These are phyloP conservation scores for Podospora appendiculata DNA, from an alignment of 495 filamentous ascomycete genomes.

Conservation along the genomic window DNA sequence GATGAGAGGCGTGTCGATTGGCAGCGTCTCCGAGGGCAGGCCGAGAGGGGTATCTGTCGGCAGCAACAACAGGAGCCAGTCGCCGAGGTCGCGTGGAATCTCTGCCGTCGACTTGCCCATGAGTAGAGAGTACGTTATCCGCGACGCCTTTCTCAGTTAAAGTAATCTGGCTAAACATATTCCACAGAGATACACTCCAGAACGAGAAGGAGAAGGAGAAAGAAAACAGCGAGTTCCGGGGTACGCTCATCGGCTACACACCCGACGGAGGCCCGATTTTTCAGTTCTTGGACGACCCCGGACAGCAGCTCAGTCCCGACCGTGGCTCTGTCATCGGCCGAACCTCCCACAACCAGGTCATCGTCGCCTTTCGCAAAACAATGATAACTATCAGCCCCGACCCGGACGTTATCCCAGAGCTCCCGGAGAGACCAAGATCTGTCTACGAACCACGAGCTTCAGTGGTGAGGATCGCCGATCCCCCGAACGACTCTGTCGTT, in stretches of 20 bases:
- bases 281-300: slow-evolving; percentile 19
- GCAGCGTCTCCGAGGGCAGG: slow-evolving; percentile 3
- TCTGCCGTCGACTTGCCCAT: slow-evolving; percentile 12
- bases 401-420: not conserved
- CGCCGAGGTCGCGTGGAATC: slow-evolving; percentile 7
- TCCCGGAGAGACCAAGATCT: not conserved
- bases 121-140: slow-evolving; percentile 21
- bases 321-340: slow-evolving; percentile 18
- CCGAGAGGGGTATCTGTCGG: slow-evolving; percentile 6
- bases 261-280: slow-evolving; percentile 19
- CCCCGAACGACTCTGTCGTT: not conserved
- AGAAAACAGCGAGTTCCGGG: slow-evolving; percentile 8
- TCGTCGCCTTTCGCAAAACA: slow-evolving; percentile 17
- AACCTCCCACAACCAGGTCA: slow-evolving; percentile 12
- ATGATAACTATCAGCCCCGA: slow-evolving; percentile 9
- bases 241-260: slow-evolving; percentile 28
- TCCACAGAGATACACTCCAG: slow-evolving; percentile 17
- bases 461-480: not conserved
- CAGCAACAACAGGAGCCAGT: slow-evolving; percentile 3
- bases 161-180: not conserved
- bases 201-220: slow-evolving; percentile 18
- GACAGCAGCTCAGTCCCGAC: slow-evolving; percentile 5
- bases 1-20: slow-evolving; percentile 6
- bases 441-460: not conserved
- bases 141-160: not conserved